Conservation (phyloP, 805 yeast genomes). For the Lipomyces lipofer region DNA sequence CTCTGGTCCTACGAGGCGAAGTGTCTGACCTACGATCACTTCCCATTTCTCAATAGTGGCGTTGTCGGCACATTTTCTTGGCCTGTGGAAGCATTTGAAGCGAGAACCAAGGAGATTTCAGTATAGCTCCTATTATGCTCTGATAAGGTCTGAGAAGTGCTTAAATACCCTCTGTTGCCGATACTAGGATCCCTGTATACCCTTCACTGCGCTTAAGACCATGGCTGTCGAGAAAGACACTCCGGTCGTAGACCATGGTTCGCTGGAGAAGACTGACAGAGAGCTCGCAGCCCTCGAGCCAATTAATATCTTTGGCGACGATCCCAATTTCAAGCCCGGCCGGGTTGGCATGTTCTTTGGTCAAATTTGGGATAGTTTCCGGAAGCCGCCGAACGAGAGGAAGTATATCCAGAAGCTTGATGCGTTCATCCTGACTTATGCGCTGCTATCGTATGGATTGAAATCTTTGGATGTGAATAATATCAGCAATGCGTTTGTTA, state of each 20-base stretch:
- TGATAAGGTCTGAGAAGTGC: no score
- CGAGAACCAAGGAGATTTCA: no score
- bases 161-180: no score
- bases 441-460: conserved; percentile 44
- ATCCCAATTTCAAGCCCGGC: conserved; percentile 10
- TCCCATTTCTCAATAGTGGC: no score
- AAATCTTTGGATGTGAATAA: conserved; percentile 63
- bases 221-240: background rate
- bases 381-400: conserved; percentile 36
- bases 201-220: no score
- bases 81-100: no score
- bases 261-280: background rate
- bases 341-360: conserved; percentile 8
- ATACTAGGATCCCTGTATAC: no score
- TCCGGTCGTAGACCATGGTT: background rate
- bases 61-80: no score
- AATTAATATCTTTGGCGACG: conserved; percentile 19
- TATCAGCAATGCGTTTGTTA: conserved; percentile 63
- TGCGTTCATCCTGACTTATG: conserved; percentile 38
- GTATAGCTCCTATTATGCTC: no score
- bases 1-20: no score
- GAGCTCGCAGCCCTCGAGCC: background rate
- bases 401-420: conserved; percentile 41
- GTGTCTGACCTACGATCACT: no score
- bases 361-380: conserved; percentile 26